Base-by-base conservation (phyloP, 2,329 filamentous ascomycete genomes). In the Rutstroemia sp. region DNA sequence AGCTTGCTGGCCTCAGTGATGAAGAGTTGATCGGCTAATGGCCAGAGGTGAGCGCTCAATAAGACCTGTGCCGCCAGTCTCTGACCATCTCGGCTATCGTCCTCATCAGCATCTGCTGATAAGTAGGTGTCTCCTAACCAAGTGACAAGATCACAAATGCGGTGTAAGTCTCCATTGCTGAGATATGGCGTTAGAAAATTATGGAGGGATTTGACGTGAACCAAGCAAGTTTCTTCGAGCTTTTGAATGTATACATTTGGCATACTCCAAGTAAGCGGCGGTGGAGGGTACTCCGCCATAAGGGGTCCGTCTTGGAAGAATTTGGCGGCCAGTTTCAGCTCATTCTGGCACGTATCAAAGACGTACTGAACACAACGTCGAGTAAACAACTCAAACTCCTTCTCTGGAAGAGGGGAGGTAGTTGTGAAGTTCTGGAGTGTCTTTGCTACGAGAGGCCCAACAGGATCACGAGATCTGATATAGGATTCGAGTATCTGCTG, bases 361-460 rank as follows among this genome's bases (percentile, higher is more conserved):
- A 68, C 58, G 57, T 67, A 65, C 48, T 66, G 63, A 25, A 67
- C 59, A 51, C 61, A 66, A 7, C 60, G 56, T 49, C 64, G 61
- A 34, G 64, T 63, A 54, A 68, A 66, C n/a, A 59, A 56, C 47
- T 67, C 61, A 54, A 68, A 69, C 23, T 69, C 66, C 5, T 60
- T 63, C 5, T 68, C 64, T 14, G 64, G 60, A 16, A 65, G 64
- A 23, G 59, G 55, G 9, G 65, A 62, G 27, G 48, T 59, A 27
- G 54, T 44, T 16, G 61, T 51, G 57, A 78, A 78, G 53, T 78
- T 77, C 45, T 69, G 67, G 19, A 80, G 69, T 56, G 84, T 86
- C 66, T 83, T 86, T 7, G 77, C 77, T 5, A 86, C 77, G 9
- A 87, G 73, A 27, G 60, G 56, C 7, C 57, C 9, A 81, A 85